A percentile compares a stretch with the other conserved stretches of the same genome.
Evolutionary conservation across 1,284 basidiomycete species (phyloP).

Genomic region (Fomitopsis pinicola): DNA sequence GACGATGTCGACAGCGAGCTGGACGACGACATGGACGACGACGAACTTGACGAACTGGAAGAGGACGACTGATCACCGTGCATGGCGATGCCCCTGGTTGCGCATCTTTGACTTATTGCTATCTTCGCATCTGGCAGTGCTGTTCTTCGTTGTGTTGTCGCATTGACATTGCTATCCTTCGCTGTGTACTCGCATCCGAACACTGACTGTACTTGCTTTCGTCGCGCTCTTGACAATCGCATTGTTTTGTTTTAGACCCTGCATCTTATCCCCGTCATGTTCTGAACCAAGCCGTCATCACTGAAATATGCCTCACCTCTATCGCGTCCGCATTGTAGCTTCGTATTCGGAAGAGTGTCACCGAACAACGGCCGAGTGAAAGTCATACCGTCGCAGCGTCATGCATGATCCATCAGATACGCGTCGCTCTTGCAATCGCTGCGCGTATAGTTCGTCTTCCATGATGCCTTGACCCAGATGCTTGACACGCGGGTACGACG

Average conservation of each 20-base stretch:
- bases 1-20: background rate
- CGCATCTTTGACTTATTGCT: background rate
- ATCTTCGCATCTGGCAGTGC: background rate
- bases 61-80: background rate
- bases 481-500: no score
- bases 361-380: no score
- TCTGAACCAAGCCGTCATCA: background rate
- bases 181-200: background rate
- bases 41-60: background rate
- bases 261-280: background rate
- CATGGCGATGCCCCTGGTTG: background rate
- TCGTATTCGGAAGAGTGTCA: background rate
- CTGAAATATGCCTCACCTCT: background rate
- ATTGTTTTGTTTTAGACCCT: background rate
- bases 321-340: background rate
- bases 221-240: background rate
- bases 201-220: background rate
- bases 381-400: no score
- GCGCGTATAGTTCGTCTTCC: no score
- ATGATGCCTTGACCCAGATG: no score
- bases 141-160: background rate
- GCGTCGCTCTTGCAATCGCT: no score
- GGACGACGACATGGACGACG: background rate
- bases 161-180: background rate
- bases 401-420: no score